Evolutionary conservation across 176 grass and related monocot genomes (phyloP).

Genomic region (Pontederia paniculata): DNA sequence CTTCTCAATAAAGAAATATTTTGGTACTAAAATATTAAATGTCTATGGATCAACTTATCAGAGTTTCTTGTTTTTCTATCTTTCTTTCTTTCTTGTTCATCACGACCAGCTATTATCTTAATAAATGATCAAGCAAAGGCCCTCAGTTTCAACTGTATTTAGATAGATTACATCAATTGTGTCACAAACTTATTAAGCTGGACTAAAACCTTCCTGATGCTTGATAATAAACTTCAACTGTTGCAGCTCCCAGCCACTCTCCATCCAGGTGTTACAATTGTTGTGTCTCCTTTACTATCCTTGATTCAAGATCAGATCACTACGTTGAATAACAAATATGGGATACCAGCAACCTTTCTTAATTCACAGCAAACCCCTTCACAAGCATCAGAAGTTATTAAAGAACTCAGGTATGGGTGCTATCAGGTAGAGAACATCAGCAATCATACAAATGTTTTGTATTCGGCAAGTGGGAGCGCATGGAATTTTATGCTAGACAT

Average conservation of each 20-base stretch:
- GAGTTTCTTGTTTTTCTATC: neutral
- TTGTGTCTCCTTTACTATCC: constrained; percentile 68
- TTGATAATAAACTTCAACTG: neutral
- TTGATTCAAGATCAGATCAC: constrained; percentile 93
- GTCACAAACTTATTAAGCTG: too few relatives aligned
- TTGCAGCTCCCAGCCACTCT: constrained; percentile 86
- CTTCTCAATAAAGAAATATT: too few relatives aligned
- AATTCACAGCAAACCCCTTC: constrained; percentile 84
- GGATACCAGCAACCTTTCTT: constrained; percentile 63
- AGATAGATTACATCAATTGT: too few relatives aligned
- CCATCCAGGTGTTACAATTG: constrained; percentile 72
- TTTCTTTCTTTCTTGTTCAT: neutral
- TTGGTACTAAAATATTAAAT: neutral
- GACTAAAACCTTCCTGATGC: too few relatives aligned
- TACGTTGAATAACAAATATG: constrained; percentile 68
- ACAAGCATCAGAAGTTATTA: constrained; percentile 60
- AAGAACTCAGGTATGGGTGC: constrained; percentile 52
- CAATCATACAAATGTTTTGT: too few relatives aligned
- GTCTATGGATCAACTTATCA: neutral
- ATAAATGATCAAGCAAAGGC: too few relatives aligned
- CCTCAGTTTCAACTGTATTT: too few relatives aligned
- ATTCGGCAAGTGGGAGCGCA: too few relatives aligned
- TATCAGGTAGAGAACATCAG: too few relatives aligned
- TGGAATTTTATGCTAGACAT: too few relatives aligned
- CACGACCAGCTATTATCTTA: too few relatives aligned